Evolutionary conservation across 2,329 filamentous ascomycete genomes (phyloP).

Genomic region (Arthrobotrys entomopaga): DNA sequence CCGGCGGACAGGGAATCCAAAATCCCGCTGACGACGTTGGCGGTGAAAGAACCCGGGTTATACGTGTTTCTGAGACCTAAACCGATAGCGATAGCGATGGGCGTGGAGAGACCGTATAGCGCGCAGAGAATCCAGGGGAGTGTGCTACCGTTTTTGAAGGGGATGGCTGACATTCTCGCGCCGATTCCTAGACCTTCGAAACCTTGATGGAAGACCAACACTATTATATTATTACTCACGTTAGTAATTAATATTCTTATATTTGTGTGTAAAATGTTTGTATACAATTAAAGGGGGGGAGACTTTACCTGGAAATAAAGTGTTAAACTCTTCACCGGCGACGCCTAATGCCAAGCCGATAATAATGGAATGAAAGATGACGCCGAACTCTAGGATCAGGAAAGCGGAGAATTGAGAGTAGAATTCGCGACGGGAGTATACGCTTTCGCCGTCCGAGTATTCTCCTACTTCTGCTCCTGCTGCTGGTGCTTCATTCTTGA

Average conservation of each 20-base stretch:
- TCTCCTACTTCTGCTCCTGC: too few species aligned
- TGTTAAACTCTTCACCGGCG: slow-evolving; percentile 49
- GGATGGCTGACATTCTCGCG: slow-evolving; percentile 73
- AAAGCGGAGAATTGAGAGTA: slow-evolving; percentile 60
- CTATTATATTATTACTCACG: slow-evolving; percentile 59
- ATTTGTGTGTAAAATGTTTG: neutral
- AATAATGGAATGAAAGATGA: slow-evolving; percentile 77
- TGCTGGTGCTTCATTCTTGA: neutral
- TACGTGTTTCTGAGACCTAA: slow-evolving; percentile 76
- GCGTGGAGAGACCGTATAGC: slow-evolving; percentile 76
- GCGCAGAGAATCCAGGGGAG: slow-evolving; percentile 69
- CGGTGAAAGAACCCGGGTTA: slow-evolving; percentile 77
- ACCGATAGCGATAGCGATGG: slow-evolving; percentile 82
- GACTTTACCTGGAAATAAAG: slow-evolving; percentile 40
- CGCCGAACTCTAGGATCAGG: slow-evolving; percentile 76
- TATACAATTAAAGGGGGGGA: neutral
- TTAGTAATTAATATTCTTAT: too few species aligned
- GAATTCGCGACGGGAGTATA: slow-evolving; percentile 33
- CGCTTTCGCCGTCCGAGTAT: slow-evolving; percentile 25
- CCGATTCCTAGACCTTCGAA: slow-evolving; percentile 81
- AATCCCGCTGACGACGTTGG: slow-evolving; percentile 76
- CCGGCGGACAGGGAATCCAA: slow-evolving; percentile 78
- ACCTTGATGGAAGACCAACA: slow-evolving; percentile 81
- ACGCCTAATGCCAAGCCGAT: slow-evolving; percentile 49
- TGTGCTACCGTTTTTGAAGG: slow-evolving; percentile 58